Percentiles rank a stretch among this genome's conserved stretches.
These are phyloP conservation scores for Stachybotrys chlorohalonatus DNA, from an alignment of 2,329 filamentous ascomycete species.

Conservation along the genomic window DNA sequence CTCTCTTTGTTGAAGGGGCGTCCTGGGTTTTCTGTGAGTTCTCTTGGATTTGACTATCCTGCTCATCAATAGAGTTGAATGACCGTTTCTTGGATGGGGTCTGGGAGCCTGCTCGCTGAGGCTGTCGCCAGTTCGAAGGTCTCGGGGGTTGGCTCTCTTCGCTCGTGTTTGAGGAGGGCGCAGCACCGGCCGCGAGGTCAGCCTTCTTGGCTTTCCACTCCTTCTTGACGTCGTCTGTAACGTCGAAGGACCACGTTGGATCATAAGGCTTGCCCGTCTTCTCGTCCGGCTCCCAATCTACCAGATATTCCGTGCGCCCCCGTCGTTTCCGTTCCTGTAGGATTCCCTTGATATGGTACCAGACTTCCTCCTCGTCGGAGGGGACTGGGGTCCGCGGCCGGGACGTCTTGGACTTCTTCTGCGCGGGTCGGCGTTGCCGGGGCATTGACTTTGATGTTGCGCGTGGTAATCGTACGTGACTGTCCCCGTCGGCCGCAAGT, in stretches of 20 bases:
- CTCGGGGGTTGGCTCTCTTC: slow-evolving; percentile 16
- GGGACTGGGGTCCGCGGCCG: slow-evolving; percentile 7
- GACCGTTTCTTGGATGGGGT: slow-evolving; percentile 5
- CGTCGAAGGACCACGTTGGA: slow-evolving; percentile 24
- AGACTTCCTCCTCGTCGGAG: slow-evolving; percentile 13
- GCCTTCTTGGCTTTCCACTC: slow-evolving; percentile 23
- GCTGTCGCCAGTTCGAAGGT: slow-evolving; percentile 16
- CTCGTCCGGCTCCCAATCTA: slow-evolving; percentile 27
- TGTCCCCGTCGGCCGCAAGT: neutral
- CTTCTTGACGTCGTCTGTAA: slow-evolving; percentile 18
- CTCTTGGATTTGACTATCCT: neutral
- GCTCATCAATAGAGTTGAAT: neutral
- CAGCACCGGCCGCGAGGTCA: neutral
- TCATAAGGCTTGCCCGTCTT: slow-evolving; percentile 20
- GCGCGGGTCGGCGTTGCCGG: slow-evolving; percentile 14
- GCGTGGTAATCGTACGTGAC: neutral
- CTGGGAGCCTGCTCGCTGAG: slow-evolving; percentile 8
- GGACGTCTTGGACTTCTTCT: slow-evolving; percentile 10
- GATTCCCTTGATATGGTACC: slow-evolving; percentile 25
- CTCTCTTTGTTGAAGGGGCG: slow-evolving; percentile 11
- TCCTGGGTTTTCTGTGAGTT: slow-evolving; percentile 2
- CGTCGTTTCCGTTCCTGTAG: slow-evolving; percentile 20
- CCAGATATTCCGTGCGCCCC: slow-evolving; percentile 21
- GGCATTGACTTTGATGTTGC: slow-evolving; percentile 19
- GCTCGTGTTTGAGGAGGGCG: slow-evolving; percentile 2